Conservation (phyloP, 2,329 filamentous ascomycete genomes). For the Chaetoscypha palmicola region DNA sequence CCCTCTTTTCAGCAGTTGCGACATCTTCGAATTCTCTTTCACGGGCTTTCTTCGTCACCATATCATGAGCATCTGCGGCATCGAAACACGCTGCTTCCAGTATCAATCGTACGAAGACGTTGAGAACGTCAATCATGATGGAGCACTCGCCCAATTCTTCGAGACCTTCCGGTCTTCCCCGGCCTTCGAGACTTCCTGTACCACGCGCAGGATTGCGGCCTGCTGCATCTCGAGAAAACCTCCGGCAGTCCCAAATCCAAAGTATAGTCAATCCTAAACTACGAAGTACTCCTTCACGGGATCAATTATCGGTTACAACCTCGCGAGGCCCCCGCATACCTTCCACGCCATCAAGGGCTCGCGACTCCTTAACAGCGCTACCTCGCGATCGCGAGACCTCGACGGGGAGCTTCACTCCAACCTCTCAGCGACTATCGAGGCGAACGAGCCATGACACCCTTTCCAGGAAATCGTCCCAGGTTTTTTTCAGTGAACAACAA, state of each 20-base stretch:
- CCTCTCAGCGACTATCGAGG: slow-evolving; percentile 7
- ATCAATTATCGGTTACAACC: slow-evolving; percentile 12
- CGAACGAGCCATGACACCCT: slow-evolving; percentile 20
- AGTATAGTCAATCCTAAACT: slow-evolving; percentile 22
- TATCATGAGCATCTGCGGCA: not conserved
- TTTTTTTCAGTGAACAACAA: slow-evolving; percentile 9
- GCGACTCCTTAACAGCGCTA: slow-evolving; percentile 4
- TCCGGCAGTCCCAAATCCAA: slow-evolving; percentile 30
- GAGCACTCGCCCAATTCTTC: slow-evolving; percentile 22
- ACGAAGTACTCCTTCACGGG: slow-evolving; percentile 23
- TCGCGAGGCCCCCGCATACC: slow-evolving; percentile 15
- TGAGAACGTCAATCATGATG: slow-evolving; percentile 18
- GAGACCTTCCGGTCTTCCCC: slow-evolving; percentile 36
- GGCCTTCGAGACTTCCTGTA: slow-evolving; percentile 47
- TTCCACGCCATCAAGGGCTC: slow-evolving; percentile 13
- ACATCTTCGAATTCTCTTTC: too few relatives aligned
- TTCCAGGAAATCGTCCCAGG: slow-evolving; percentile 18
- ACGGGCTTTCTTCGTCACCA: not conserved
- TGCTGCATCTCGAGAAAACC: slow-evolving; percentile 40
- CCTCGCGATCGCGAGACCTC: slow-evolving; percentile 12
- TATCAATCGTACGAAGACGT: not conserved
- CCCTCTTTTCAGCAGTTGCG: not conserved
- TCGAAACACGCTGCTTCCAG: not conserved
- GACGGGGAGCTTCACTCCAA: slow-evolving; percentile 11
- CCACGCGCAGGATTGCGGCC: slow-evolving; percentile 38